Evolutionary conservation across 2,329 filamentous ascomycete genomes (phyloP).

Genomic region (Aplosporella prunicola): DNA sequence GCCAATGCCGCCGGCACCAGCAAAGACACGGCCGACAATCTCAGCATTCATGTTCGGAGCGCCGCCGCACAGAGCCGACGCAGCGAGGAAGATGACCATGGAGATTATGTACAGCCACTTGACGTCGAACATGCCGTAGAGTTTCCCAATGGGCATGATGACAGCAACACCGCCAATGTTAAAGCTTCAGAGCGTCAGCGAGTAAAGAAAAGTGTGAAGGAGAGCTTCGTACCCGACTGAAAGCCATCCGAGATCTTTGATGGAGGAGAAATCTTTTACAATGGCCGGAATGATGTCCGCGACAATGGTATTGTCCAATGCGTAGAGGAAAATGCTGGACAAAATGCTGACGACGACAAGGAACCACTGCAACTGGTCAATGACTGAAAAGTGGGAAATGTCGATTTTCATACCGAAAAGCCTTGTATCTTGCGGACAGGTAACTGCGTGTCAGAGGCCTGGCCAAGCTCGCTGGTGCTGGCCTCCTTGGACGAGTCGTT

Average conservation of each 20-base stretch:
- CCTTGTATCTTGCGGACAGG: no score
- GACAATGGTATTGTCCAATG: constrained; percentile 23
- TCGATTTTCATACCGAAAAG: no score
- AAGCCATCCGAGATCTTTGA: constrained; percentile 19
- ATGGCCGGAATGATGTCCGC: constrained; percentile 16
- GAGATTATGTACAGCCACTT: constrained; percentile 30
- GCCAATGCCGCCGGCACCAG: constrained; percentile 25
- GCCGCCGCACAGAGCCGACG: constrained; percentile 33
- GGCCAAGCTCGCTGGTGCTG: no score
- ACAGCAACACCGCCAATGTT: constrained; percentile 27
- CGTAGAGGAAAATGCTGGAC: constrained; percentile 18
- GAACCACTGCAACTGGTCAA: no score
- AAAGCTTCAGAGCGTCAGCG: no score
- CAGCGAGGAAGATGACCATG: constrained; percentile 20
- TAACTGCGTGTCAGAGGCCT: no score
- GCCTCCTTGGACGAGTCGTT: no score
- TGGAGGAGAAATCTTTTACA: constrained; percentile 12
- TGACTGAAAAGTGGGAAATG: no score
- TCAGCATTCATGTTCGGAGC: constrained; percentile 37
- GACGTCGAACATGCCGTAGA: constrained; percentile 35
- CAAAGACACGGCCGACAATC: constrained; percentile 34
- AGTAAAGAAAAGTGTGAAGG: no score
- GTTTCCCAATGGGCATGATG: constrained; percentile 24
- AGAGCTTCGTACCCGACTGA: constrained; percentile 17
- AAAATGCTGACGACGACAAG: constrained; percentile 5